Evolutionary conservation across 176 grass and related monocot genomes (phyloP), one percentile per base, ranked within the genome.

Genomic region (Triticum turgidum): DNA sequence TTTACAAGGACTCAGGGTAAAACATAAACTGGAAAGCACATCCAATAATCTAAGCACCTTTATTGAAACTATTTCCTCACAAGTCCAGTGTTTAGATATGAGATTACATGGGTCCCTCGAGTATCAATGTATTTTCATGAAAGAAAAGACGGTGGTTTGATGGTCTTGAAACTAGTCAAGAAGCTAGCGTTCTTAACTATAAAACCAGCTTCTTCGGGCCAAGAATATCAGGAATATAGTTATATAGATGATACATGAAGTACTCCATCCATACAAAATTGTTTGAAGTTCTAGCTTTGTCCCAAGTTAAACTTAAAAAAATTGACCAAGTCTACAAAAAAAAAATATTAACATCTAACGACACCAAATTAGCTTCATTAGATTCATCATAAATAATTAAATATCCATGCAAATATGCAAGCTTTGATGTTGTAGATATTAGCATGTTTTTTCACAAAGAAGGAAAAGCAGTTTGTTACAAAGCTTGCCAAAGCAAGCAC

Each of bases 111-210:
- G n/a, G 13, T 64, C 64, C 33, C 47, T 89, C 71, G 74, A 61
- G n/a, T 63, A 89, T 65, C 5, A 62, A 80, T 17, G 25, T n/a
- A 47, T 76, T 69, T 76, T 80, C 42, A 85, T 33, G 51, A 45
- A 78, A 69, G 11, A 76, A 83, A 66, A 47, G 20, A 21, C 24
- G 54, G 33, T 45, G 11, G 17, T 58, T 68, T 77, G 77, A 49
- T 45, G 24, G 15, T 58, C 41, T 77, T 18, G 67, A 82, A 87
- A 68, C 61, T 22, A 76, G 15, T 58, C 33, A 32, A 84, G 14
- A 73, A 73, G 32, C 3, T 21, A 65, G 11, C 33, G 41, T 14
- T 65, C 12, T 41, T 32, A 25, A 70, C 21, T 10, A 62, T 66
- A 17, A 70, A 58, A 32, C 17, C 9, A 87, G 41, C 37, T 76